A percentile compares a stretch with the other conserved stretches of the same genome.
Evolutionary conservation across 2,329 filamentous ascomycete species (phyloP).

Genomic region (Fusarium temperatum): DNA sequence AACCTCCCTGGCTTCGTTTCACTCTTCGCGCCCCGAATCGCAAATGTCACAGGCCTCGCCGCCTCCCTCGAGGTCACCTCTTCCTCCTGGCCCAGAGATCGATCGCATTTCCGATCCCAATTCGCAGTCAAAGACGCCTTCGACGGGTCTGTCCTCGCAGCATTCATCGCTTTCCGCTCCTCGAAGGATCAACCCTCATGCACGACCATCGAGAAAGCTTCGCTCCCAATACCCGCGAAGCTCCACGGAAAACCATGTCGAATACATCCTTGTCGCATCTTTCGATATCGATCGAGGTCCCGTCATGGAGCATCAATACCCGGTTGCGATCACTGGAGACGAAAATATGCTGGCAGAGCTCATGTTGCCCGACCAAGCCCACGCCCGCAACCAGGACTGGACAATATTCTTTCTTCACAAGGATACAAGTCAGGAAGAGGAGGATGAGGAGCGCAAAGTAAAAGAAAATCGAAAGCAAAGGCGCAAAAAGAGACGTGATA

Average conservation of each 20-base stretch:
- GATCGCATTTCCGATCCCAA: slow-evolving; percentile 68
- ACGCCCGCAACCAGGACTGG: slow-evolving; percentile 96
- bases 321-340: slow-evolving; percentile 92
- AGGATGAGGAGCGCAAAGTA: slow-evolving; percentile 73
- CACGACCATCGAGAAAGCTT: slow-evolving; percentile 64
- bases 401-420: slow-evolving; percentile 99
- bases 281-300: slow-evolving; percentile 97
- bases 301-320: slow-evolving; percentile 98
- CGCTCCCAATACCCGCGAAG: slow-evolving; percentile 81
- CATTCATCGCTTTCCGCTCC: slow-evolving; percentile 67
- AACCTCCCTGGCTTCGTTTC: slow-evolving; percentile 72
- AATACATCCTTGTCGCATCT: slow-evolving; percentile 96
- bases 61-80: slow-evolving; percentile 64
- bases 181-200: slow-evolving; percentile 60
- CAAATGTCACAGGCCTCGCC: slow-evolving; percentile 65
- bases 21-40: slow-evolving; percentile 66
- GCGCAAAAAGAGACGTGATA: slow-evolving; percentile 63
- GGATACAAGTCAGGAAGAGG: slow-evolving; percentile 84
- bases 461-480: slow-evolving; percentile 62
- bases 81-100: slow-evolving; percentile 58
- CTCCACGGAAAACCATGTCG: slow-evolving; percentile 89
- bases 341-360: slow-evolving; percentile 98
- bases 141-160: slow-evolving; percentile 67
- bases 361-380: slow-evolving; percentile 97
- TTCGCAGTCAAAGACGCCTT: slow-evolving; percentile 68